Evolutionary conservation across 2,329 filamentous ascomycete genomes (phyloP), one percentile per base, ranked within the genome.

Genomic region (Paecilomyces sp.): DNA sequence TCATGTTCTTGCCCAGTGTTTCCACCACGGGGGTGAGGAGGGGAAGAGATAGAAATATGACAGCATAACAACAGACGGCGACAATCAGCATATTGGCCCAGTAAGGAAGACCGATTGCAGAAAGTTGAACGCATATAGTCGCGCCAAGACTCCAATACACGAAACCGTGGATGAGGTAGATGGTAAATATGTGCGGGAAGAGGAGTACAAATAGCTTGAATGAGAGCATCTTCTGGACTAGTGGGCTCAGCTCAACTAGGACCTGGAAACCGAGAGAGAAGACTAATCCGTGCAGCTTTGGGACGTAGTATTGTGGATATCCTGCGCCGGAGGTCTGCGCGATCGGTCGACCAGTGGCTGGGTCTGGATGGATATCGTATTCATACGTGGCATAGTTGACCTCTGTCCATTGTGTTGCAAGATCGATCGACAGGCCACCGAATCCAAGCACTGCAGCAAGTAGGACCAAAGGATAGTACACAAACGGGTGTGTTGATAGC

Each of bases 151-250:
- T 63, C 70, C 70, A 72, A 60, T 71, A 72, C 18, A 72, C 64
- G 47, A 72, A 65, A 41, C 79, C 79, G 63, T 81, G 79, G 55
- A 80, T 70, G 7, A 81, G 73, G 63, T 81, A 81, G 58, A 81
- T 78, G 41, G 77, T 80, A 66, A 80, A 80, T 63, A 80, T 77
- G 64, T 81, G 79, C 4, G 78, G 79, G 66, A 80, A 80, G 18
- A 80, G 65, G 53, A 73, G 68, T 5, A 77, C 71, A 30, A 80
- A 69, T 24, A 74, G 55, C 24, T 70, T 73, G 3, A 71, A 67
- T 2, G 75, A 77, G 2, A 81, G 68, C 9, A 77, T 61, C 64
- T 72, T 76, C 63, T 81, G 79, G 1, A 77, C 62, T 56, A 67
- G 65, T 1, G 73, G 72, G 11, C 66, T 71, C 3, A 75, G 67